A percentile compares a stretch with the other conserved stretches of the same genome.
These are phyloP conservation scores for Whalleya microplaca DNA, from an alignment of 2,329 filamentous ascomycete genomes.

Conservation along the genomic window DNA sequence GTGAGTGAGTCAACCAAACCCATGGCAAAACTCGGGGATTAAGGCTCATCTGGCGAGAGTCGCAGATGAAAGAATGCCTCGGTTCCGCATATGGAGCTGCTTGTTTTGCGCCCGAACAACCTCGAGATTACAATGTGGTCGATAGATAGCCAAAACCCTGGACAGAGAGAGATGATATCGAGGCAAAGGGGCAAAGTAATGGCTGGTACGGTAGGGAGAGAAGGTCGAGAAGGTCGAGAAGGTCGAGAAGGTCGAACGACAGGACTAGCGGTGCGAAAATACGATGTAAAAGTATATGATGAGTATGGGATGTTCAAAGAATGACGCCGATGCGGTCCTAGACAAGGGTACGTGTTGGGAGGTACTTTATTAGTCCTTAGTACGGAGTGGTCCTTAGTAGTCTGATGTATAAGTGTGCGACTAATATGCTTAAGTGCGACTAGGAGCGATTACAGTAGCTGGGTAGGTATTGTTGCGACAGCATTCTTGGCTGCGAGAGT, in stretches of 20 bases:
- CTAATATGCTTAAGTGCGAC: not conserved
- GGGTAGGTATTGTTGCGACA: too few relatives aligned
- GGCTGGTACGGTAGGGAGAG: not conserved
- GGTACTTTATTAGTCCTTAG: too few relatives aligned
- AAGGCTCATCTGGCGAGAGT: conserved; percentile 51
- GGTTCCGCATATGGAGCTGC: conserved; percentile 29
- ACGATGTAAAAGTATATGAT: not conserved
- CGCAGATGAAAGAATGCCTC: conserved; percentile 22
- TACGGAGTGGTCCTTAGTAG: too few relatives aligned
- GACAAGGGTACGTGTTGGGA: not conserved
- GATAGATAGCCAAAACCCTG: not conserved
- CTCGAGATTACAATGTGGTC: not conserved
- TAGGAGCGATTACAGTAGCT: not conserved
- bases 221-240: too few relatives aligned
- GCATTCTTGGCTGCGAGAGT: not conserved
- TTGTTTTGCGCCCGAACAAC: not conserved
- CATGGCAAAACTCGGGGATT: conserved; percentile 57
- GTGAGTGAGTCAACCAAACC: conserved; percentile 75
- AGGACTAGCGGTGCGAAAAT: not conserved
- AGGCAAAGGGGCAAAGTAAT: not conserved
- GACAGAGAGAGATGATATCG: too few relatives aligned
- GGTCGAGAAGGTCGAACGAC: not conserved
- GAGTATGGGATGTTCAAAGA: not conserved
- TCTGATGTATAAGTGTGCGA: too few relatives aligned
- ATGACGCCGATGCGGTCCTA: not conserved